phyloP scores from a whole-genome alignment of 495 filamentous ascomycete species.

The Geopyxis carbonaria region DNA sequence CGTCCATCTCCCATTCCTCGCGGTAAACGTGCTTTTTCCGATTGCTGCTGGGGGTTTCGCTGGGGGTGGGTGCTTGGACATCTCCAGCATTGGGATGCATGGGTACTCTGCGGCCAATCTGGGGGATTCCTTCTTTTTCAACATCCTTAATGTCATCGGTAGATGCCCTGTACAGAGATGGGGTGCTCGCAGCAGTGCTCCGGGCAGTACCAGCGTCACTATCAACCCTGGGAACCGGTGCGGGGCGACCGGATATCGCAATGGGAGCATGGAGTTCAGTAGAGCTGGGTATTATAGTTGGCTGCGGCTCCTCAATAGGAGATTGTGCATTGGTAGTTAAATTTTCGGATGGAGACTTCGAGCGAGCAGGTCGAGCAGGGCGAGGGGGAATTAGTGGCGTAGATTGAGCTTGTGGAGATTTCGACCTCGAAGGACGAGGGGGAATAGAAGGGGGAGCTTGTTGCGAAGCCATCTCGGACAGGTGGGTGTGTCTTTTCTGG shows the following conservation, averaged over 20 bases:
- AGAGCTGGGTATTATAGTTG: constrained; percentile 11
- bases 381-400: constrained; percentile 16
- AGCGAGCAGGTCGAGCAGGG: constrained; percentile 8
- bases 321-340: background rate
- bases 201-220: constrained; percentile 28
- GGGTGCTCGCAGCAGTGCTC: constrained; percentile 29
- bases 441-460: constrained; percentile 40
- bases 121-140: constrained; percentile 46
- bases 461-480: constrained; percentile 2
- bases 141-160: constrained; percentile 26
- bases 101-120: constrained; percentile 76
- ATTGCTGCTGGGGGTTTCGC: constrained; percentile 64
- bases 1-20: constrained; percentile 25
- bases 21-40: constrained; percentile 29
- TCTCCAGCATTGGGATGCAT: constrained; percentile 91
- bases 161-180: constrained; percentile 36
- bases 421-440: constrained; percentile 41
- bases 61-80: constrained; percentile 86
- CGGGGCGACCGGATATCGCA: constrained; percentile 1
- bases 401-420: constrained; percentile 25
- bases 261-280: constrained; percentile 17
- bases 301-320: constrained; percentile 2
- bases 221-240: background rate
- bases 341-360: constrained; percentile 11
- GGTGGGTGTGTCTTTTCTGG: constrained; percentile 1